These are phyloP conservation scores for Aspergillus udagawae DNA, from an alignment of 2,329 filamentous ascomycete genomes.

Conservation along the genomic window DNA sequence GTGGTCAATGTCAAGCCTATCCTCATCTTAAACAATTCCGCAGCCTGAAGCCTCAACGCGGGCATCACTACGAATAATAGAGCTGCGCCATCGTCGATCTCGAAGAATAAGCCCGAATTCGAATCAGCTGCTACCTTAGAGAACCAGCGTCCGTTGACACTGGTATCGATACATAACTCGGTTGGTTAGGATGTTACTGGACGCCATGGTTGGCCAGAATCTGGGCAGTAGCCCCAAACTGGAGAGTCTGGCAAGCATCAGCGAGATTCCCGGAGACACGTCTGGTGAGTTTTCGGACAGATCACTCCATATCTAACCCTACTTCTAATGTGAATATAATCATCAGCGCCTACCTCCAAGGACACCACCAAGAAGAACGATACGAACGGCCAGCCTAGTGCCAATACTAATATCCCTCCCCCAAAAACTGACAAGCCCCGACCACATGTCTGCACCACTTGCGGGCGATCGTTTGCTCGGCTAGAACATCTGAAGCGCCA, in stretches of 20 bases:
- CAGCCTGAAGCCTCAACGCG: neutral
- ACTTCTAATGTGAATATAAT: constrained; percentile 19
- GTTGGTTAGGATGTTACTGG: constrained; percentile 29
- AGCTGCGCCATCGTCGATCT: neutral
- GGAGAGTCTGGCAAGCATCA: constrained; percentile 40
- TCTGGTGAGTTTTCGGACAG: constrained; percentile 31
- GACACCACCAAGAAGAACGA: constrained; percentile 29
- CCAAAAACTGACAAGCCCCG: constrained; percentile 97
- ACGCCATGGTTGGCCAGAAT: constrained; percentile 37
- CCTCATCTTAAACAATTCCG: neutral
- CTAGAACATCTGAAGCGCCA: constrained; percentile 96
- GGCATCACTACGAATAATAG: neutral
- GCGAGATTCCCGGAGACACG: constrained; percentile 35
- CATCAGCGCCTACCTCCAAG: constrained; percentile 19
- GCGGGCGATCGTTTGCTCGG: constrained; percentile 85
- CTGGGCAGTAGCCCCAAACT: constrained; percentile 31
- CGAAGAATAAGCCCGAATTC: neutral
- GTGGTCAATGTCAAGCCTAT: constrained; percentile 8
- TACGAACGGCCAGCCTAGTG: constrained; percentile 23
- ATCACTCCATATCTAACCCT: constrained; percentile 11
- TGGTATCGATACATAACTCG: neutral
- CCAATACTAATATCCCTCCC: constrained; percentile 52
- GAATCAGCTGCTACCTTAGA: neutral
- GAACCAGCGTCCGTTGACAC: neutral
- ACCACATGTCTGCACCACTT: constrained; percentile 89